Conservation (phyloP, 2,329 filamentous ascomycete genomes). For the Bertia moriformis region DNA sequence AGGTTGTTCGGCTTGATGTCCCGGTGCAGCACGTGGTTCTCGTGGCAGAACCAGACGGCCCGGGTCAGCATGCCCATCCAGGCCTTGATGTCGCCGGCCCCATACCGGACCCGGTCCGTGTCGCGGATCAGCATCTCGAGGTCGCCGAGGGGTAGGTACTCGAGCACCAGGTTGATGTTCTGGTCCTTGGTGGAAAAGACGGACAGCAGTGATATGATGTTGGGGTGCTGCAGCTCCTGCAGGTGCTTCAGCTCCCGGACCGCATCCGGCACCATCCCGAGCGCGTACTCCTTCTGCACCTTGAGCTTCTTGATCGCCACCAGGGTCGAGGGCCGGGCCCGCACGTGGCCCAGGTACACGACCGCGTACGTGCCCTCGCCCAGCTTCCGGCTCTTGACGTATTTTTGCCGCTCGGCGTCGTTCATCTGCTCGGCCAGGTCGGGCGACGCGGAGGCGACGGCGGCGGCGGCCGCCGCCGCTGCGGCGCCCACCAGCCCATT, state of each 20-base stretch:
- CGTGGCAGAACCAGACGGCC: conserved; percentile 76
- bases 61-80: conserved; percentile 98
- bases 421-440: conserved; percentile 71
- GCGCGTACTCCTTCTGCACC: conserved; percentile 68
- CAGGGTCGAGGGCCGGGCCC: conserved; percentile 53
- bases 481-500: too few species aligned
- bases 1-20: background rate
- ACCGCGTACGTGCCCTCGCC: conserved; percentile 95
- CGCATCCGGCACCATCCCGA: conserved; percentile 86
- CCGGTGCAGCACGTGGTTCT: background rate
- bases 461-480: too few species aligned
- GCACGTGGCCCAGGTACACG: conserved; percentile 77
- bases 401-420: conserved; percentile 71
- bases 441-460: too few species aligned
- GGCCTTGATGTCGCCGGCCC: conserved; percentile 80
- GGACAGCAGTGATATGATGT: conserved; percentile 82
- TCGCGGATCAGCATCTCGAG: conserved; percentile 90
- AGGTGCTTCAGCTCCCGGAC: conserved; percentile 92
- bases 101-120: conserved; percentile 62
- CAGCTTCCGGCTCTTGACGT: conserved; percentile 81
- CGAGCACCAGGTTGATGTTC: conserved; percentile 88
- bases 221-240: conserved; percentile 84
- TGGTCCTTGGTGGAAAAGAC: conserved; percentile 95
- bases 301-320: conserved; percentile 95
- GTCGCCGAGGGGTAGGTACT: conserved; percentile 86